Conservation (phyloP, 2,329 filamentous ascomycete genomes). For the Xylaria sp. region DNA sequence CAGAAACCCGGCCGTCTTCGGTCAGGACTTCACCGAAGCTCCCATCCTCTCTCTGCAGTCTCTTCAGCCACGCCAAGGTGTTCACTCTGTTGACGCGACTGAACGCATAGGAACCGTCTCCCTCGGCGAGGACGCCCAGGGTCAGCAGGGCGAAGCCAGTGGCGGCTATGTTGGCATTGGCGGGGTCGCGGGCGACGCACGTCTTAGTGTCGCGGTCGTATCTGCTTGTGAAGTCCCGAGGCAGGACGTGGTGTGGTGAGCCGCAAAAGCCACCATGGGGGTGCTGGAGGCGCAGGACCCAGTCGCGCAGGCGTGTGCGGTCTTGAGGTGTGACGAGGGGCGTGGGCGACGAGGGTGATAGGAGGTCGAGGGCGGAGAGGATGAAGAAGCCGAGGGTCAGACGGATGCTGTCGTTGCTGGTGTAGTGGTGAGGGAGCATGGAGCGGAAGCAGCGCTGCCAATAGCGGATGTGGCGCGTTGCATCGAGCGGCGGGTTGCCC, state of each 20-base stretch:
- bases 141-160: constrained; percentile 88
- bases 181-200: constrained; percentile 52
- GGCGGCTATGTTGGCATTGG: constrained; percentile 78
- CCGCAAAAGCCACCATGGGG: constrained; percentile 88
- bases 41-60: constrained; percentile 82
- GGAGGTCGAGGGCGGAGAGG: constrained; percentile 83
- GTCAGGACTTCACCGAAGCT: constrained; percentile 88
- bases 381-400: constrained; percentile 92
- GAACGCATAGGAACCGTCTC: constrained; percentile 59
- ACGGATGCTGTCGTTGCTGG: constrained; percentile 87
- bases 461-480: constrained; percentile 82
- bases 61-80: constrained; percentile 78
- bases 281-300: constrained; percentile 89
- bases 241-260: constrained; percentile 74
- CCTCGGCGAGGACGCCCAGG: constrained; percentile 64
- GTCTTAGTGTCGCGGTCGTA: constrained; percentile 49
- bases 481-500: constrained; percentile 58
- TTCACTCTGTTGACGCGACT: constrained; percentile 72
- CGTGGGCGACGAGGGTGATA: constrained; percentile 68
- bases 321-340: constrained; percentile 61
- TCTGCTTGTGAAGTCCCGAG: constrained; percentile 47
- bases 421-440: constrained; percentile 84
- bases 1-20: constrained; percentile 68
- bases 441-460: constrained; percentile 89
- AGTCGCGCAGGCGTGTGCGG: constrained; percentile 65